phyloP scores from a whole-genome alignment of 140 eudicot species.

The Cichorium intybus region DNA sequence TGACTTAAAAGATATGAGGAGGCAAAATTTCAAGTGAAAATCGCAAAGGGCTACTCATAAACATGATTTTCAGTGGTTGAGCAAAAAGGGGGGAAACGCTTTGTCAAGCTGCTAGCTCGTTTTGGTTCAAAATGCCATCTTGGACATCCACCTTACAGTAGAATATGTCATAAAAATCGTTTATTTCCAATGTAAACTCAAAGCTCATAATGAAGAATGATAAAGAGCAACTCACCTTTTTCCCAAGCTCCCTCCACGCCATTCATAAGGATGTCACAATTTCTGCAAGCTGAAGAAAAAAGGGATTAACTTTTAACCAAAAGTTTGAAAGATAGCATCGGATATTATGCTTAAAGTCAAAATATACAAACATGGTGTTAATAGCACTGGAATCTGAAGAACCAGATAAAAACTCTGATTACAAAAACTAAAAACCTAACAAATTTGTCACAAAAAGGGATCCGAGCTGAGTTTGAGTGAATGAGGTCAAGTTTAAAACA shows the following conservation, averaged over 20 bases:
- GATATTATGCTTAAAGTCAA: not conserved
- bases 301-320: not conserved
- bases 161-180: not conserved
- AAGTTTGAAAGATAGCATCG: not conserved
- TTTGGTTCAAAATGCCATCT: not conserved
- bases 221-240: constrained; percentile 42
- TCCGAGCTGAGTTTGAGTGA: not conserved
- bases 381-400: not conserved
- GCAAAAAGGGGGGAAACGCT: too few relatives aligned
- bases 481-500: not conserved
- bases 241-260: constrained; percentile 86
- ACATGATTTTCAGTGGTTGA: not conserved
- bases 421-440: constrained; percentile 9
- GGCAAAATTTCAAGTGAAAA: not conserved
- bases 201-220: not conserved
- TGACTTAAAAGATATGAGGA: not conserved
- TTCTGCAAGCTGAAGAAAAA: constrained; percentile 23
- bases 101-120: not conserved
- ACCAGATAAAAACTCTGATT: not conserved
- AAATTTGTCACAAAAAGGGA: not conserved
- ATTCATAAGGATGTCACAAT: constrained; percentile 41
- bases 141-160: too few relatives aligned
- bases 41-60: not conserved
- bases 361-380: not conserved
- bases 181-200: not conserved